These are phyloP conservation scores for Lactarius indigo DNA, from an alignment of 768 basidiomycete species.

Conservation along the genomic window DNA sequence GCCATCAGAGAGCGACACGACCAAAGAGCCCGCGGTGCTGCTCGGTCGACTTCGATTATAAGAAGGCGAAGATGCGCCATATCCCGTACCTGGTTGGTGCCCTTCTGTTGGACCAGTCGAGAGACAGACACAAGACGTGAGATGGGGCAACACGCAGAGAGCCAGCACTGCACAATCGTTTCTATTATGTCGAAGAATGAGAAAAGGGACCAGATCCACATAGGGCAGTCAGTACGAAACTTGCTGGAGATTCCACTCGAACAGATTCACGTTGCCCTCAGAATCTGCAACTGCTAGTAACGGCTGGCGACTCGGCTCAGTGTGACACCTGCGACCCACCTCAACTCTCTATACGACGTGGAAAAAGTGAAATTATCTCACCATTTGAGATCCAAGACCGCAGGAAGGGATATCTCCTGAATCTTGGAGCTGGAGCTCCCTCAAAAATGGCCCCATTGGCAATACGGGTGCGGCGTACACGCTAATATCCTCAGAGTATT, in stretches of 20 bases:
- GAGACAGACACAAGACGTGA: constrained; percentile 75
- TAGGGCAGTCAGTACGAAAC: constrained; percentile 34
- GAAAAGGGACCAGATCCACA: not conserved
- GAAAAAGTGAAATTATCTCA: constrained; percentile 31
- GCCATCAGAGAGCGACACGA: constrained; percentile 84
- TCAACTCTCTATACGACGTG: not conserved
- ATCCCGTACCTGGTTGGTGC: constrained; percentile 42
- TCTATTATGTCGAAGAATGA: constrained; percentile 13
- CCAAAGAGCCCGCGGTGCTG: constrained; percentile 54
- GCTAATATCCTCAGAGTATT: constrained; percentile 36
- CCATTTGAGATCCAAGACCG: constrained; percentile 96
- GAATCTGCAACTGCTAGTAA: constrained; percentile 79
- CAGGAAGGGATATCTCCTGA: constrained; percentile 70
- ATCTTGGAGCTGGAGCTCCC: constrained; percentile 43
- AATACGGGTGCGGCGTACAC: not conserved
- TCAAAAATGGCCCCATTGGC: not conserved
- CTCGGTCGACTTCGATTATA: not conserved
- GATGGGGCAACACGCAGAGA: constrained; percentile 47
- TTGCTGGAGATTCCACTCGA: constrained; percentile 49
- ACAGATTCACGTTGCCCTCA: constrained; percentile 70
- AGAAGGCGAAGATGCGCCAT: not conserved
- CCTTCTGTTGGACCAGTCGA: constrained; percentile 88
- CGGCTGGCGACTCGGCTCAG: constrained; percentile 39
- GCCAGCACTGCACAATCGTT: constrained; percentile 37
- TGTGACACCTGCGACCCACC: constrained; percentile 52